A percentile compares a stretch with the other conserved stretches of the same genome.
These are phyloP conservation scores for Neurospora sp. DNA, from an alignment of 495 filamentous ascomycete species.

Conservation along the genomic window DNA sequence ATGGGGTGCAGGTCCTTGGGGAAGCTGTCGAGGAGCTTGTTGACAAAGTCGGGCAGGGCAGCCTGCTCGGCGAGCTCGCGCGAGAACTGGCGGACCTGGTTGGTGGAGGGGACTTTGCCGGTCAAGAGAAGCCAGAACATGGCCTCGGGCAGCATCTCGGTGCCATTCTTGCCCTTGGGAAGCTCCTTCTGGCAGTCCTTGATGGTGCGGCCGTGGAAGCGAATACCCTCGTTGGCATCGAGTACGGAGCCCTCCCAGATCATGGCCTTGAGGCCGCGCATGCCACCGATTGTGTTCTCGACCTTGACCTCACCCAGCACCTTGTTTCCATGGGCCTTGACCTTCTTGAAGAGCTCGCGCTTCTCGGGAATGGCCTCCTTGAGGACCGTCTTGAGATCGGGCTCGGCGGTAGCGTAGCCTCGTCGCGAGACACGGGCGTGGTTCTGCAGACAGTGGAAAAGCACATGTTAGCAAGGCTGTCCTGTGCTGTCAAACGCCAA, in stretches of 20 bases:
- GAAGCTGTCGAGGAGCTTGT: constrained; percentile 82
- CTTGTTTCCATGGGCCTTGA: constrained; percentile 77
- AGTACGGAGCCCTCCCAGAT: constrained; percentile 98
- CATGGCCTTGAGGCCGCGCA: constrained; percentile 97
- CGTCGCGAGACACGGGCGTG: constrained; percentile 23
- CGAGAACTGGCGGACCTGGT: constrained; percentile 72
- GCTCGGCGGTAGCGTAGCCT: constrained; percentile 63
- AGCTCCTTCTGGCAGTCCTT: constrained; percentile 93
- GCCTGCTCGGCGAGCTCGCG: constrained; percentile 81
- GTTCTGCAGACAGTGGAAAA: constrained; percentile 3
- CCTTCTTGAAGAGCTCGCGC: constrained; percentile 80
- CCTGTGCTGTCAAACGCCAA: constrained; percentile 14
- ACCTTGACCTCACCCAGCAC: constrained; percentile 86
- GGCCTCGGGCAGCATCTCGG: constrained; percentile 97
- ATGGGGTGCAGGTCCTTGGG: constrained; percentile 87
- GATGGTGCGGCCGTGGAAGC: constrained; percentile 95
- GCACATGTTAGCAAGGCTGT: constrained; percentile 20
- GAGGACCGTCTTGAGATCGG: constrained; percentile 77
- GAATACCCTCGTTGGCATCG: constrained; percentile 92
- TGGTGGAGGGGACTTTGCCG: constrained; percentile 74
- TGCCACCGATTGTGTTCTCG: constrained; percentile 89
- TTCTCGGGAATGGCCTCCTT: constrained; percentile 81
- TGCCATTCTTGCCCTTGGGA: constrained; percentile 84
- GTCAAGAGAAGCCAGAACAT: constrained; percentile 99
- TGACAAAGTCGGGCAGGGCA: constrained; percentile 71